Evolutionary conservation across 106 monocot genomes (phyloP).

Genomic region (Dactylorhiza incarnata): DNA sequence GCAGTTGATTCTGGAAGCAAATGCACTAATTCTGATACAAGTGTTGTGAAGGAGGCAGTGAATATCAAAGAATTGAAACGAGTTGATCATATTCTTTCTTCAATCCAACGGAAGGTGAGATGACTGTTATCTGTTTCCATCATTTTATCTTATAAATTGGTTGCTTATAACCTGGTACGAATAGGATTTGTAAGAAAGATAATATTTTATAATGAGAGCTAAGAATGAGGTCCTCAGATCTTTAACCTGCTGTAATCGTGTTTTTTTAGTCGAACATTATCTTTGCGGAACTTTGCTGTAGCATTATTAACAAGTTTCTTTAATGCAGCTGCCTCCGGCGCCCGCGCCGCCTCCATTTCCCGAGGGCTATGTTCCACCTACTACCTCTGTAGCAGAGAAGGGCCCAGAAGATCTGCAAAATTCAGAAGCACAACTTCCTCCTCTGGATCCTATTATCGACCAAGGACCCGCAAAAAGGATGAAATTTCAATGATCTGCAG

Average conservation of each 20-base stretch:
- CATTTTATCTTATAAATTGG: background rate
- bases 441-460: conserved; percentile 79
- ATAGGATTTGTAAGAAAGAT: background rate
- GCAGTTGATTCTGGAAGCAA: conserved; percentile 75
- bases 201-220: too few species aligned
- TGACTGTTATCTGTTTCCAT: conserved; percentile 4
- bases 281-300: background rate
- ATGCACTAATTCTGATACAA: conserved; percentile 37
- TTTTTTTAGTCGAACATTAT: background rate
- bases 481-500: conserved; percentile 39
- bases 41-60: conserved; percentile 62
- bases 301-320: background rate
- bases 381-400: conserved; percentile 45
- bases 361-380: conserved; percentile 62
- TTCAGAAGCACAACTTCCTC: conserved; percentile 33
- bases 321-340: conserved; percentile 61
- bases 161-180: background rate
- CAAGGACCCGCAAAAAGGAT: conserved; percentile 90
- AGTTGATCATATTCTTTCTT: conserved; percentile 81
- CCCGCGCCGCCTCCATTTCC: conserved; percentile 91
- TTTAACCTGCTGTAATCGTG: background rate
- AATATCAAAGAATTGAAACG: conserved; percentile 90
- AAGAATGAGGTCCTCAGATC: too few species aligned
- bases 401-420: conserved; percentile 37
- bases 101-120: conserved; percentile 69